These are phyloP conservation scores for Aspergillus arachidicola DNA, from an alignment of 2,329 filamentous ascomycete species.

Conservation along the genomic window DNA sequence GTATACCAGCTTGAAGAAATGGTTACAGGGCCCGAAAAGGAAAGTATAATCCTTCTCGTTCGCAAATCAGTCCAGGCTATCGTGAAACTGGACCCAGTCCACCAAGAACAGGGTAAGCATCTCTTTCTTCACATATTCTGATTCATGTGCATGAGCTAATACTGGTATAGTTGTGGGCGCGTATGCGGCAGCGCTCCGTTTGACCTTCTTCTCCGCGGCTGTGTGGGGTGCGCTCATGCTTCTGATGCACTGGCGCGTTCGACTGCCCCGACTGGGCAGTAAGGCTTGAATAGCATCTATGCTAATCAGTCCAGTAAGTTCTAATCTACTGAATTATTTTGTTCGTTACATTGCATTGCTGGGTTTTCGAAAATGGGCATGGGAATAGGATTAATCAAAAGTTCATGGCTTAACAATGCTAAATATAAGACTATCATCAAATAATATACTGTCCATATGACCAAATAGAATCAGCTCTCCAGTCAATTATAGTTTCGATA, in stretches of 20 bases:
- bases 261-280: conserved; percentile 34
- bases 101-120: conserved; percentile 51
- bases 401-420: not conserved
- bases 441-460: not conserved
- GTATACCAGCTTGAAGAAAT: conserved; percentile 59
- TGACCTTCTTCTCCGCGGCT: conserved; percentile 43
- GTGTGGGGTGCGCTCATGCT: conserved; percentile 39
- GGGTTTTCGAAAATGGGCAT: not conserved
- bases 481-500: conserved; percentile 29
- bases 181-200: conserved; percentile 39
- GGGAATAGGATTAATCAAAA: not conserved
- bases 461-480: not conserved
- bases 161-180: conserved; percentile 35
- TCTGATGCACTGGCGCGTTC: conserved; percentile 34
- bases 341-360: not conserved
- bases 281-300: conserved; percentile 21
- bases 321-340: not conserved
- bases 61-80: conserved; percentile 55
- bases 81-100: conserved; percentile 45
- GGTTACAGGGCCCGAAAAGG: conserved; percentile 63
- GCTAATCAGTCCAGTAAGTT: not conserved
- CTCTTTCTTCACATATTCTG: not conserved
- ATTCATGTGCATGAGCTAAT: conserved; percentile 19
- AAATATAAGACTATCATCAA: not conserved
- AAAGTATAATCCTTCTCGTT: conserved; percentile 52